Evolutionary conservation across 140 eudicot genomes (phyloP).

Genomic region (Ambrosia hybrid): DNA sequence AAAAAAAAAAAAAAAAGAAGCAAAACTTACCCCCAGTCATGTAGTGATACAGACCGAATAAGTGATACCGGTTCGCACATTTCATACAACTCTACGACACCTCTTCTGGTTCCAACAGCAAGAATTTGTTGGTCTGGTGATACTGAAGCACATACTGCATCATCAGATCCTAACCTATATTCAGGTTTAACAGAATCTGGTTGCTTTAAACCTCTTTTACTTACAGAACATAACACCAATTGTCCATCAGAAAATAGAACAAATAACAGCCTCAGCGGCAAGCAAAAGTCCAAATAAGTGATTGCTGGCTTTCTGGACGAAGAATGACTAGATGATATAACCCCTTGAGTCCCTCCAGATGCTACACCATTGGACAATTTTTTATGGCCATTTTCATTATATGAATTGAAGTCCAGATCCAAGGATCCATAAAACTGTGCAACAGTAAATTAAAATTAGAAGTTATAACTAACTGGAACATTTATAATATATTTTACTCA

Average conservation of each 20-base stretch:
- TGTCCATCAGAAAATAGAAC: conserved; percentile 77
- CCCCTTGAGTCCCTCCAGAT: conserved; percentile 45
- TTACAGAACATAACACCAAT: conserved; percentile 74
- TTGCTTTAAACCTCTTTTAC: conserved; percentile 81
- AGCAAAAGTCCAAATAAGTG: conserved; percentile 58
- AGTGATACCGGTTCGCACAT: conserved; percentile 68
- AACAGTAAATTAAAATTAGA: conserved; percentile 19
- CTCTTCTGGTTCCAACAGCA: conserved; percentile 93
- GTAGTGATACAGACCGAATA: conserved; percentile 80
- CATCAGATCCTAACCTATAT: conserved; percentile 66
- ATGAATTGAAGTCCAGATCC: conserved; percentile 48
- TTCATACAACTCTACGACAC: conserved; percentile 77
- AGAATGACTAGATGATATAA: conserved; percentile 31
- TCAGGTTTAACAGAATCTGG: conserved; percentile 72
- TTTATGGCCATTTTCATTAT: conserved; percentile 36
- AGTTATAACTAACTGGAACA: conserved; percentile 3
- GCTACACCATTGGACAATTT: conserved; percentile 58
- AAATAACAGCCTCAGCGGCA: conserved; percentile 56
- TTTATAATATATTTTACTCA: conserved; percentile 1
- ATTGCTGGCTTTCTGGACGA: conserved; percentile 48
- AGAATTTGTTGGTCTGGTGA: conserved; percentile 93
- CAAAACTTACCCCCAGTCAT: conserved; percentile 99
- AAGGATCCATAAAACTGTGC: conserved; percentile 80
- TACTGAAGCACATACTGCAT: conserved; percentile 80
- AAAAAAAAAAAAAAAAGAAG: too few relatives aligned